phyloP scores from a whole-genome alignment of 1,284 basidiomycete species.

The Exobasidium cylindrosporum region DNA sequence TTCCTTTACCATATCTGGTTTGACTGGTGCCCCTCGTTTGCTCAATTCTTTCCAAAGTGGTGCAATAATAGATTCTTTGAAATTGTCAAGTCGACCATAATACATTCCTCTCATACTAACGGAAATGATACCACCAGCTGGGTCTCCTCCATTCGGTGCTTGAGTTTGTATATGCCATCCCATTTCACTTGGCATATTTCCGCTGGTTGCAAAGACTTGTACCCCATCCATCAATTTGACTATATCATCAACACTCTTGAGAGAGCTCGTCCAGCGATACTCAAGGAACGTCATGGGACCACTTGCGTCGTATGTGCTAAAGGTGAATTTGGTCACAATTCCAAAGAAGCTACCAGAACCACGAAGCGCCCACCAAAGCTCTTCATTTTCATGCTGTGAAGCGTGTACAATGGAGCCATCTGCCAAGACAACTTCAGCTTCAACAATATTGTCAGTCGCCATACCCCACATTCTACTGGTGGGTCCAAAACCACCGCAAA shows the following conservation, averaged over 20 bases:
- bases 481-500: conserved; percentile 52
- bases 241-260: conserved; percentile 19
- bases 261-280: conserved; percentile 31
- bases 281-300: conserved; percentile 29
- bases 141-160: conserved; percentile 16
- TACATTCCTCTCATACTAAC: conserved; percentile 37
- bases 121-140: conserved; percentile 12
- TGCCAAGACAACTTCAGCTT: conserved; percentile 54
- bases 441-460: conserved; percentile 47
- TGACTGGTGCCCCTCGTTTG: conserved; percentile 22
- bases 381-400: conserved; percentile 27
- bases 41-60: conserved; percentile 21
- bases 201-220: conserved; percentile 22
- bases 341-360: conserved; percentile 54
- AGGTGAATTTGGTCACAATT: conserved; percentile 49
- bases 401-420: conserved; percentile 46
- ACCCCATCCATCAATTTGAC: conserved; percentile 28
- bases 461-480: conserved; percentile 53
- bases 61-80: neutral
- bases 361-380: conserved; percentile 49
- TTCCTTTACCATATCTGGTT: conserved; percentile 13
- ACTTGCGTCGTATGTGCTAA: conserved; percentile 40
- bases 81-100: conserved; percentile 22
- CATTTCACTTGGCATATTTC: conserved; percentile 21
- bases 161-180: conserved; percentile 42